Evolutionary conservation across 2,329 filamentous ascomycete genomes (phyloP), one percentile per base, ranked within the genome.

Genomic region (Cladosporium sp.): DNA sequence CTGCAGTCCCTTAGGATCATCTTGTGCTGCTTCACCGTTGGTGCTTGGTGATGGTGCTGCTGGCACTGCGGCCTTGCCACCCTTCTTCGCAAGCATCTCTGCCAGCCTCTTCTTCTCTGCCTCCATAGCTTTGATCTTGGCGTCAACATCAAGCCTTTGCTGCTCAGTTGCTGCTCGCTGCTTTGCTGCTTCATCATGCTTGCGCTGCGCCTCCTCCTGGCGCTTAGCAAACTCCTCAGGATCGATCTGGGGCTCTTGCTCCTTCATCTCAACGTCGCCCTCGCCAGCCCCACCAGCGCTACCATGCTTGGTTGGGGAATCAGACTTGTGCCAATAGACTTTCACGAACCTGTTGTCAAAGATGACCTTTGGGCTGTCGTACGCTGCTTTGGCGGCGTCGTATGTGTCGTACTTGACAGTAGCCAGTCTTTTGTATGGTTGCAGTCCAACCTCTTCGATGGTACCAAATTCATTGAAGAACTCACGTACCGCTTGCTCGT

Each of bases 261-360:
- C 59, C 18, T 62, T 56, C 54, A 63, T 61, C 2, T 64, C 58
- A 3, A 56, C 58, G 43, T 61, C 55, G 18, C 47, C 54, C 37
- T 48, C 49, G 11, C 45, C 43, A 20, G 47, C 54, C 29, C 30
- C 49, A 24, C 44, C 43, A 32, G 53, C 51, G 34, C 50, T 49
- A 27, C 49, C 43, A 3, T 36, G 45, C 37, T 41, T 48, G 30
- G 54, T 54, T 5, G 50, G 47, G 19, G 55, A 59, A 13, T 68
- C 68, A 4, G 75, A 69, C 58, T 82, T 85, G 63, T 82, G 78
- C 88, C 88, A 92, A 61, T 85, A 90, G 0, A 92, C 85, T 61
- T 89, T 91, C 43, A 93, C 88, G 59, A 93, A 93, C 9, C 88
- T 78, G 59, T 92, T 93, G 61, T 91, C 86, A 62, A 92, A 93